phyloP scores from a whole-genome alignment of 176 grass and related monocot species.

The Eragrostis nindensis region DNA sequence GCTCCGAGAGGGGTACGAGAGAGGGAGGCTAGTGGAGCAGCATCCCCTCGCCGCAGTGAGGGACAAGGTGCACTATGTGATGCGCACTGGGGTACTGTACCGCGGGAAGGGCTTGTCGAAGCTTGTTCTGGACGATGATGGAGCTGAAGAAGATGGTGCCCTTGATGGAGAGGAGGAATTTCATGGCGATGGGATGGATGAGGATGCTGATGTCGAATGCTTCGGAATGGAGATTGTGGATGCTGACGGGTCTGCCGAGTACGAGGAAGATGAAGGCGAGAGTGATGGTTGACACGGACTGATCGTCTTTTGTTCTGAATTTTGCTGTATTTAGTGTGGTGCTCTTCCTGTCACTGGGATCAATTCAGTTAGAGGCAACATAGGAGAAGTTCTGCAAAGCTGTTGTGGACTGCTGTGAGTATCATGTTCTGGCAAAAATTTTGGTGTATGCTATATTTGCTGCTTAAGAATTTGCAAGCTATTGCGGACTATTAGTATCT shows the following conservation, averaged over 20 bases:
- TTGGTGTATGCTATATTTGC: slow-evolving; percentile 11
- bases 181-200: slow-evolving; percentile 39
- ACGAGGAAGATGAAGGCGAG: slow-evolving; percentile 48
- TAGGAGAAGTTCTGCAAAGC: slow-evolving; percentile 22
- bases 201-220: slow-evolving; percentile 69
- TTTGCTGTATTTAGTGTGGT: slow-evolving; percentile 3
- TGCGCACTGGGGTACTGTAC: slow-evolving; percentile 83
- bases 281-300: slow-evolving; percentile 41
- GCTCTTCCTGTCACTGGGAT: slow-evolving; percentile 14
- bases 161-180: slow-evolving; percentile 45
- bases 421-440: slow-evolving; percentile 23
- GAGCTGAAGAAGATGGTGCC: slow-evolving; percentile 42
- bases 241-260: slow-evolving; percentile 34
- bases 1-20: slow-evolving; percentile 83
- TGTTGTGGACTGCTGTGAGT: slow-evolving; percentile 29
- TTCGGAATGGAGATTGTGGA: slow-evolving; percentile 71
- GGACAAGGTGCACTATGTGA: slow-evolving; percentile 86
- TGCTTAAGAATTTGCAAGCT: slow-evolving; percentile 27
- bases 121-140: slow-evolving; percentile 73
- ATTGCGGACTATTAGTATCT: slow-evolving; percentile 14
- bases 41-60: slow-evolving; percentile 65
- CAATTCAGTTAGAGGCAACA: neutral
- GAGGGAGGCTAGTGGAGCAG: slow-evolving; percentile 80
- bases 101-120: slow-evolving; percentile 69
- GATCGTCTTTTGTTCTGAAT: slow-evolving; percentile 27